These are phyloP conservation scores for Arthrobotrys sinensis DNA, from an alignment of 2,329 filamentous ascomycete species.

Conservation along the genomic window DNA sequence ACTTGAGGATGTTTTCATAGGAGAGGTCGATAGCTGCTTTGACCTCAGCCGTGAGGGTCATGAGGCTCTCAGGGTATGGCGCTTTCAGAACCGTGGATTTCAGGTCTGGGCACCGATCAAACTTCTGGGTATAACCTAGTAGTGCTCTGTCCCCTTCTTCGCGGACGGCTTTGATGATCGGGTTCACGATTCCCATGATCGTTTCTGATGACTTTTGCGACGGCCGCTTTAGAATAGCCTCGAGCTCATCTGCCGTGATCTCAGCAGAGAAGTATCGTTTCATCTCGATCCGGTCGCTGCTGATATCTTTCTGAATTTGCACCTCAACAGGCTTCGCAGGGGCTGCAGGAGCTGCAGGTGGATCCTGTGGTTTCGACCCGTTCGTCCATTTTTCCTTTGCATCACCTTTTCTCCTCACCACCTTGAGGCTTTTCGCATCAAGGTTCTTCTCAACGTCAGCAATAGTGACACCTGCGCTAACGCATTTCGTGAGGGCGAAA, in stretches of 20 bases:
- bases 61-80: slow-evolving; percentile 86
- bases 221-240: slow-evolving; percentile 84
- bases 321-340: slow-evolving; percentile 21
- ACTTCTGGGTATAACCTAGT: slow-evolving; percentile 95
- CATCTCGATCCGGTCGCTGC: slow-evolving; percentile 78
- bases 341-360: slow-evolving; percentile 46
- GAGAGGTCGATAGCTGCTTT: slow-evolving; percentile 93
- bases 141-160: slow-evolving; percentile 88
- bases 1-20: slow-evolving; percentile 93
- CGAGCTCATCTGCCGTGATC: slow-evolving; percentile 76
- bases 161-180: slow-evolving; percentile 91
- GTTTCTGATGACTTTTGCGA: slow-evolving; percentile 95
- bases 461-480: slow-evolving; percentile 85
- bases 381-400: slow-evolving; percentile 94
- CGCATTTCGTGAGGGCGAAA: slow-evolving; percentile 92
- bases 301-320: slow-evolving; percentile 11
- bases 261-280: slow-evolving; percentile 80
- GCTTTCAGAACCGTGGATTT: slow-evolving; percentile 90
- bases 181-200: slow-evolving; percentile 89
- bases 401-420: slow-evolving; percentile 92
- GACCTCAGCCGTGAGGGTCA: slow-evolving; percentile 87
- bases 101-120: slow-evolving; percentile 93
- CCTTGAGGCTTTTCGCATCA: slow-evolving; percentile 94
- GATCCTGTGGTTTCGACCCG: slow-evolving; percentile 74
- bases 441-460: slow-evolving; percentile 93